A percentile compares a stretch with the other conserved stretches of the same genome.
phyloP scores from a whole-genome alignment of 495 filamentous ascomycete species.

The Daldinia decipiens region DNA sequence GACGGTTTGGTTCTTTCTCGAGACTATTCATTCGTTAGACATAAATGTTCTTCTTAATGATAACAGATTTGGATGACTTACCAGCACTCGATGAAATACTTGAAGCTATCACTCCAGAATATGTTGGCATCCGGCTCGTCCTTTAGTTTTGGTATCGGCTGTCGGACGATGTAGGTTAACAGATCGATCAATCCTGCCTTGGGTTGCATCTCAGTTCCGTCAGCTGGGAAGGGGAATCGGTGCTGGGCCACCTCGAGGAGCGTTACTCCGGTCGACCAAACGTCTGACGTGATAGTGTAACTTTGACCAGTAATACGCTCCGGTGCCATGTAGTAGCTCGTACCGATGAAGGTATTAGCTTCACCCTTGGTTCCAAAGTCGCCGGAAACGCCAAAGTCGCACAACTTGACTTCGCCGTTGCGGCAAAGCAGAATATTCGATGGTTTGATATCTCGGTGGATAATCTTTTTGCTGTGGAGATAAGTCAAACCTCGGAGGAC shows the following conservation, averaged over 20 bases:
- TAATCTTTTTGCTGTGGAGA: conserved; percentile 95
- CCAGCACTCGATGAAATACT: conserved; percentile 99
- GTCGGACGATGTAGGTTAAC: conserved; percentile 94
- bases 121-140: conserved; percentile 86
- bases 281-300: conserved; percentile 98
- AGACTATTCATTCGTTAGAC: conserved; percentile 64
- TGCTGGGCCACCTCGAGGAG: conserved; percentile 97
- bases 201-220: conserved; percentile 88
- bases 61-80: conserved; percentile 62
- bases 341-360: conserved; percentile 98
- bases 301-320: conserved; percentile 96
- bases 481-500: conserved; percentile 95
- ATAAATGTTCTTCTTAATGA: neutral
- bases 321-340: conserved; percentile 98
- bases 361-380: conserved; percentile 99
- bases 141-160: conserved; percentile 94
- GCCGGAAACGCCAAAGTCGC: conserved; percentile 96
- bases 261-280: conserved; percentile 97
- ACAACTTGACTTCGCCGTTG: conserved; percentile 93
- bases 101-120: conserved; percentile 94
- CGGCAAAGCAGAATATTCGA: conserved; percentile 96
- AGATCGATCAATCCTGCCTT: conserved; percentile 92
- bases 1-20: conserved; percentile 87
- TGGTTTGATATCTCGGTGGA: conserved; percentile 98
- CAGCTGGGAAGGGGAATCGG: conserved; percentile 95